Evolutionary conservation across 805 yeast genomes (phyloP).

Genomic region (Wickerhamomyces bisporus): DNA sequence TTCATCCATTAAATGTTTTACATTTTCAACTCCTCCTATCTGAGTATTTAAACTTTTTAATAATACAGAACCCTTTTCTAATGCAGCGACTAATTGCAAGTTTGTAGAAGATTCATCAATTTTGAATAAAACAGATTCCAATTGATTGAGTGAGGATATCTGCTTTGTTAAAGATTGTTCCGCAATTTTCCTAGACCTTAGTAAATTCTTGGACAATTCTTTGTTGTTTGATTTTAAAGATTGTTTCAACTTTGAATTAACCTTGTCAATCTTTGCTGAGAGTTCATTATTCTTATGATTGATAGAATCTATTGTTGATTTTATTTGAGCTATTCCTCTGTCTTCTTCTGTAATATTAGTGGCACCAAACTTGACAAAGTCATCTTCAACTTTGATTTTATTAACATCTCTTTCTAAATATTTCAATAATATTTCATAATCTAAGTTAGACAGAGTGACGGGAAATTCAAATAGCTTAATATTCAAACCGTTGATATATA

Average conservation of each 20-base stretch:
- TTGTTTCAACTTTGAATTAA: conserved; percentile 13
- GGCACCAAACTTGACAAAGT: conserved; percentile 16
- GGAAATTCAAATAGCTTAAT: conserved; percentile 3
- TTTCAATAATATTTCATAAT: conserved; percentile 16
- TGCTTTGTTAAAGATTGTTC: conserved; percentile 30
- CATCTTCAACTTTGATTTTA: conserved; percentile 13
- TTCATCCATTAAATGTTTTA: conserved; percentile 36
- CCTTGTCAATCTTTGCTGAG: conserved; percentile 16
- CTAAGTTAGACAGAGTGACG: conserved; percentile 12
- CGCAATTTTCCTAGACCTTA: conserved; percentile 31
- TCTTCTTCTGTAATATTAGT: conserved; percentile 30
- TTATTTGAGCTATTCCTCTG: conserved; percentile 28
- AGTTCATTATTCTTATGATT: conserved; percentile 20
- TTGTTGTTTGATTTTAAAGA: conserved; percentile 20
- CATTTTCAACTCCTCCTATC: conserved; percentile 39
- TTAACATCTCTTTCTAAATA: conserved; percentile 18
- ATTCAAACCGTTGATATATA: conserved; percentile 3
- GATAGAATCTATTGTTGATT: conserved; percentile 19
- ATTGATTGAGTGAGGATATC: conserved; percentile 29
- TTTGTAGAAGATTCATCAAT: conserved; percentile 41
- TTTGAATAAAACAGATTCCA: conserved; percentile 33
- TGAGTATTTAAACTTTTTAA: conserved; percentile 34
- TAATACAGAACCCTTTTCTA: conserved; percentile 31
- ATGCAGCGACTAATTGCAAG: conserved; percentile 30
- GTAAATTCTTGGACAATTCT: conserved; percentile 27